A percentile compares a stretch with the other conserved stretches of the same genome.
Evolutionary conservation across 768 basidiomycete species (phyloP).

Genomic region (Termitomyces heimii): DNA sequence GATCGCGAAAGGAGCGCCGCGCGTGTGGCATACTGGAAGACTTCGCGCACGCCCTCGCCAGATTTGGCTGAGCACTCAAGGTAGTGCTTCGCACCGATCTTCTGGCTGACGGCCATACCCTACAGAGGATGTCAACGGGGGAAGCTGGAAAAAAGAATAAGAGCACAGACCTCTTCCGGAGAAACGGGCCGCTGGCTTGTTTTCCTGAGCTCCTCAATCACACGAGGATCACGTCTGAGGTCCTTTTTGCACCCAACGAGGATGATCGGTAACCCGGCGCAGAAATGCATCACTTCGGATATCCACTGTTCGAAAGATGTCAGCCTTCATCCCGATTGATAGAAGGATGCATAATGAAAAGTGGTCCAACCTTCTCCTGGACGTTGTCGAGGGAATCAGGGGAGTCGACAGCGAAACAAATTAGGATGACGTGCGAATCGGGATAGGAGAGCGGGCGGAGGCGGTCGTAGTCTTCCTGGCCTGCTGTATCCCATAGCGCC

Average conservation of each 20-base stretch:
- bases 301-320: slow-evolving; percentile 68
- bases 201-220: slow-evolving; percentile 91
- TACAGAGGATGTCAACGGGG: slow-evolving; percentile 20
- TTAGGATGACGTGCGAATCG: slow-evolving; percentile 99
- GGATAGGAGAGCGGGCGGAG: slow-evolving; percentile 97
- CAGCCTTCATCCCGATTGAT: background rate
- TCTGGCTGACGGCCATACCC: slow-evolving; percentile 93
- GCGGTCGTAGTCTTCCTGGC: slow-evolving; percentile 99
- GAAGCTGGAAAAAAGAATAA: background rate
- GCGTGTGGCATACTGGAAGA: slow-evolving; percentile 97
- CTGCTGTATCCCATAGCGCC: slow-evolving; percentile 99
- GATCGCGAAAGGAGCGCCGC: slow-evolving; percentile 63
- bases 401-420: slow-evolving; percentile 98
- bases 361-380: slow-evolving; percentile 86
- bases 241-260: slow-evolving; percentile 99
- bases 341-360: background rate
- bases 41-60: slow-evolving; percentile 95
- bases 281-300: slow-evolving; percentile 98
- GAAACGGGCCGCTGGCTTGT: slow-evolving; percentile 93
- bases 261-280: slow-evolving; percentile 89
- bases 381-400: slow-evolving; percentile 99
- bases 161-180: slow-evolving; percentile 70
- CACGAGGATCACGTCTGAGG: slow-evolving; percentile 86
- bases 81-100: slow-evolving; percentile 96
- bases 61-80: slow-evolving; percentile 97